Percentiles rank a stretch among this genome's conserved stretches.
These are phyloP conservation scores for Cucumis cinereus DNA, from an alignment of 306 rosid species.

Conservation along the genomic window DNA sequence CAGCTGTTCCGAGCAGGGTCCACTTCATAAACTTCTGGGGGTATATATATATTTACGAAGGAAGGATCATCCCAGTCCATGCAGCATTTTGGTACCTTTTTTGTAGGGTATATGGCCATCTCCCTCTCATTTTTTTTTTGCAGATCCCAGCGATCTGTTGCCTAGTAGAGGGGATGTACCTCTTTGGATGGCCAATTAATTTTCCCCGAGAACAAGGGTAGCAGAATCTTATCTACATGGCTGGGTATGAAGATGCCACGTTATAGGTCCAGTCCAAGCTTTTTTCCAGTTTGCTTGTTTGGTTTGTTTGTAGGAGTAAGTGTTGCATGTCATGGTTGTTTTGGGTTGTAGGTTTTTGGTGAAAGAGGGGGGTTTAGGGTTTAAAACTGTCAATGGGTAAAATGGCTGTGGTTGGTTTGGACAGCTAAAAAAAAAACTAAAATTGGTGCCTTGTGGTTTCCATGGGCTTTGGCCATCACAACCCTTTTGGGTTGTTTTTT, in stretches of 20 bases:
- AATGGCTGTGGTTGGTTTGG: slow-evolving; percentile 30
- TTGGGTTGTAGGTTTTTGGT: slow-evolving; percentile 30
- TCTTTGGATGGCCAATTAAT: slow-evolving; percentile 33
- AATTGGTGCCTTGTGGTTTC: slow-evolving; percentile 35
- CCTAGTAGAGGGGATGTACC: slow-evolving; percentile 17
- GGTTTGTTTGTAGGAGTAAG: slow-evolving; percentile 32
- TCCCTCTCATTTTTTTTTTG: slow-evolving; percentile 23
- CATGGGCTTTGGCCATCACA: slow-evolving; percentile 67
- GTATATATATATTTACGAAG: slow-evolving; percentile 35
- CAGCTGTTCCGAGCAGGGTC: slow-evolving; percentile 27
- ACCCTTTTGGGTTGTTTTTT: slow-evolving; percentile 16
- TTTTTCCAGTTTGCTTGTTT: slow-evolving; percentile 17
- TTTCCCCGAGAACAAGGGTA: slow-evolving; percentile 39
- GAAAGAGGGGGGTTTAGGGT: slow-evolving; percentile 37
- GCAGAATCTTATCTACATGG: slow-evolving; percentile 28
- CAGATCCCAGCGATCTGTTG: slow-evolving; percentile 71
- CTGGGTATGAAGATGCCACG: neutral
- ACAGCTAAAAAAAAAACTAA: slow-evolving; percentile 28
- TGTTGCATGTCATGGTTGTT: slow-evolving; percentile 43
- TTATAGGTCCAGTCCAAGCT: neutral
- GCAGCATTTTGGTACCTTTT: slow-evolving; percentile 43
- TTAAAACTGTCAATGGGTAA: neutral
- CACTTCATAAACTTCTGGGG: slow-evolving; percentile 53
- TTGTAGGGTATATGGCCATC: slow-evolving; percentile 40
- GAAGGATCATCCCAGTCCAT: slow-evolving; percentile 48